Base-by-base conservation (phyloP, 2,329 filamentous ascomycete species). In the Neocatenulostroma microsporum region DNA sequence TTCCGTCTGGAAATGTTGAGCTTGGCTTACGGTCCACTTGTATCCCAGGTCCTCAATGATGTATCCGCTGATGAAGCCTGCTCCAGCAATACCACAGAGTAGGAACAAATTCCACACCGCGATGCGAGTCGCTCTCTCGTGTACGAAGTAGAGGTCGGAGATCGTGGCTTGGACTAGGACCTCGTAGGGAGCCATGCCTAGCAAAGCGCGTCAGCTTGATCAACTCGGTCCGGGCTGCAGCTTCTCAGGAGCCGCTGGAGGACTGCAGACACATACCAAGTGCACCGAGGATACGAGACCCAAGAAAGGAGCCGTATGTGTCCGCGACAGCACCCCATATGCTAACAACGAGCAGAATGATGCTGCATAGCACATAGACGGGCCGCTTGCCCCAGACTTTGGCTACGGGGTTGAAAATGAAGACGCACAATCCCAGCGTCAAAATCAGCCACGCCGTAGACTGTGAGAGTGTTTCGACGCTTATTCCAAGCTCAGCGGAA, bases 161-260 rank as follows among this genome's bases (percentile, higher is more conserved):
- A 66, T 61, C 1, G 68, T 72, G 40, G 64, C 68, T 50, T 71
- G 68, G 2, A 74, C 69, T 3, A 73, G 55, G 1, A 69, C 61
- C 45, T 74, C 70, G 43, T 67, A 69, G 0, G 69, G 67, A 0
- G 69, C 67, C 13, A 87, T 72, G 0, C 83, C 87, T 28, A 95
- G n/a, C n/a, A n/a, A n/a, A n/a, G n/a, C n/a, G n/a, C n/a, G n/a
- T n/a, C n/a, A n/a, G n/a, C n/a, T n/a, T n/a, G n/a, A n/a, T n/a
- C n/a, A n/a, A n/a, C n/a, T n/a, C n/a, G n/a, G n/a, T n/a, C n/a
- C n/a, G n/a, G n/a, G n/a, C n/a, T n/a, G n/a, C n/a, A n/a, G n/a
- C n/a, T n/a, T n/a, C n/a, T n/a, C n/a, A n/a, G n/a, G n/a, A n/a
- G n/a, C n/a, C n/a, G n/a, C n/a, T n/a, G n/a, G n/a, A n/a, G n/a